Evolutionary conservation across 331 rosid species (phyloP).

Genomic region (Prunus yedoensis): DNA sequence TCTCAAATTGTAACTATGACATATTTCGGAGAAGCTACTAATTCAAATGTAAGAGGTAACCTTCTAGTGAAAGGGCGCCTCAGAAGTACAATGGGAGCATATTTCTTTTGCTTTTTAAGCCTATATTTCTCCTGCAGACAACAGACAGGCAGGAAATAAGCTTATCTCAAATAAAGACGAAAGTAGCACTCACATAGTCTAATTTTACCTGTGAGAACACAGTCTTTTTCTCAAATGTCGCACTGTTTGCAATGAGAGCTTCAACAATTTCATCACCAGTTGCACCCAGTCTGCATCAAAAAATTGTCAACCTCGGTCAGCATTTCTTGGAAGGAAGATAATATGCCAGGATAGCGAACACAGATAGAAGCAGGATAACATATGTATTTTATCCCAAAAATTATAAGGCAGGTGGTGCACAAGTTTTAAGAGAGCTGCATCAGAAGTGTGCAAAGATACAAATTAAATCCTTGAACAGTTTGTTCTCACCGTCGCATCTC

Average conservation of each 20-base stretch:
- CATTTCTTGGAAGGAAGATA: not conserved
- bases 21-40: not conserved
- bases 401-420: not conserved
- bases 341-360: not conserved
- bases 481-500: conserved; percentile 66
- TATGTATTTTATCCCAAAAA: not conserved
- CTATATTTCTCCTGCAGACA: conserved; percentile 84
- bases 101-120: conserved; percentile 88
- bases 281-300: conserved; percentile 73
- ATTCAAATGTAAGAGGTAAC: conserved; percentile 26
- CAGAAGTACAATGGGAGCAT: conserved; percentile 86
- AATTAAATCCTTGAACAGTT: not conserved
- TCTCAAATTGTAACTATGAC: not conserved
- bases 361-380: not conserved
- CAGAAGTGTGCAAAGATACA: not conserved
- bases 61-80: conserved; percentile 86
- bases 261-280: conserved; percentile 87
- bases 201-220: conserved; percentile 82
- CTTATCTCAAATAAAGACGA: conserved; percentile 8
- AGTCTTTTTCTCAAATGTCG: conserved; percentile 90
- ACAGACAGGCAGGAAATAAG: conserved; percentile 7
- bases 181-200: conserved; percentile 5
- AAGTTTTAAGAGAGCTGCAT: not conserved
- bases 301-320: not conserved
- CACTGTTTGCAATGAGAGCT: conserved; percentile 86